These are phyloP conservation scores for Paramecium caudatum DNA, from an alignment of 73 alveolate genomes.

Conservation along the genomic window DNA sequence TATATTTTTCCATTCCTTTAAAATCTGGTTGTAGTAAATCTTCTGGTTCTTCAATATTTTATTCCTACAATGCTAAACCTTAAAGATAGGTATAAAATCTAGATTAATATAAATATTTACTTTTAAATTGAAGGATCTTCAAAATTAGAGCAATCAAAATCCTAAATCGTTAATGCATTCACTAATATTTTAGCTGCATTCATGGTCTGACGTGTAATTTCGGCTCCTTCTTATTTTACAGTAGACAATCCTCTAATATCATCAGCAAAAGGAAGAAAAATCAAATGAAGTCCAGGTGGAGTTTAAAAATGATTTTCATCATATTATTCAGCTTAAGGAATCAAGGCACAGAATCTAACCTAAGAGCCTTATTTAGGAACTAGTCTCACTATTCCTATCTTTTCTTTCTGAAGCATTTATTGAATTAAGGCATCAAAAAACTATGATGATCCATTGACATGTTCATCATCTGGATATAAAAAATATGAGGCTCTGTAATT, in stretches of 20 bases:
- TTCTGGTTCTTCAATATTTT: slow-evolving; percentile 81
- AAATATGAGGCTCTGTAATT: slow-evolving; percentile 96
- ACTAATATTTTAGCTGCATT: slow-evolving; percentile 86
- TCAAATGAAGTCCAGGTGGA: slow-evolving; percentile 91
- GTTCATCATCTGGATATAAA: slow-evolving; percentile 97
- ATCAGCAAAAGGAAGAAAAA: slow-evolving; percentile 92
- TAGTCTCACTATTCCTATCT: slow-evolving; percentile 96
- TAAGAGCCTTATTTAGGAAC: slow-evolving; percentile 94
- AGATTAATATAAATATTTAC: background rate
- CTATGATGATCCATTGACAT: slow-evolving; percentile 92
- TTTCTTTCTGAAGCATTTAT: slow-evolving; percentile 91
- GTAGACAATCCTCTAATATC: slow-evolving; percentile 85
- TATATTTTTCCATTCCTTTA: slow-evolving; percentile 87
- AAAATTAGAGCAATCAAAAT: slow-evolving; percentile 88
- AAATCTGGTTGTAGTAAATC: slow-evolving; percentile 90
- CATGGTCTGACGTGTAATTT: slow-evolving; percentile 75
- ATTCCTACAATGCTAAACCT: slow-evolving; percentile 91
- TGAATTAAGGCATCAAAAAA: slow-evolving; percentile 94
- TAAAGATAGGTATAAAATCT: slow-evolving; percentile 86
- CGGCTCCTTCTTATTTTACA: slow-evolving; percentile 72
- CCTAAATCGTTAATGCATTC: slow-evolving; percentile 82
- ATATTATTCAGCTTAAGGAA: slow-evolving; percentile 91
- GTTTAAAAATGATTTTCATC: slow-evolving; percentile 82
- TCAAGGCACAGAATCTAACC: slow-evolving; percentile 95
- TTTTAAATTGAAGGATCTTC: slow-evolving; percentile 88